These are phyloP conservation scores for Coemansia sp. DNA, from an alignment of 192 early-diverging fungal species.

Conservation along the genomic window DNA sequence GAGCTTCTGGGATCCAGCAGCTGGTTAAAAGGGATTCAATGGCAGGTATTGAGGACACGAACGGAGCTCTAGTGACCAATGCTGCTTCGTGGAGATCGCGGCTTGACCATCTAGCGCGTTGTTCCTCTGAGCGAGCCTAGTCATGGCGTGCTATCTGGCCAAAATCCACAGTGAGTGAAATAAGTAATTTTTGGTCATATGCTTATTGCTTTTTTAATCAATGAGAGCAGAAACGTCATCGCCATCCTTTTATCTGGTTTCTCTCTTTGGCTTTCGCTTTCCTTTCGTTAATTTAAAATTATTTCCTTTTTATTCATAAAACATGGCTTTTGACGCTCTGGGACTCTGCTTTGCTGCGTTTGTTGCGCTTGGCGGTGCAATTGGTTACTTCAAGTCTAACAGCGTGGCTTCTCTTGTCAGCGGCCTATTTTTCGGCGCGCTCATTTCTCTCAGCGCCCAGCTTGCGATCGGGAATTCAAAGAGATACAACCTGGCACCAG, in stretches of 20 bases:
- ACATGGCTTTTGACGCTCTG: slow-evolving; percentile 29
- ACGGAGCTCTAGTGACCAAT: not conserved
- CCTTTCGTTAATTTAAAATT: not conserved
- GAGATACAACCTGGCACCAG: slow-evolving; percentile 27
- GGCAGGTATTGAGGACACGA: not conserved
- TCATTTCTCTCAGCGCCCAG: slow-evolving; percentile 38
- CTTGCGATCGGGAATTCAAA: slow-evolving; percentile 23
- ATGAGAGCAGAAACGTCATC: not conserved
- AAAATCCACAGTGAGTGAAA: too few species aligned
- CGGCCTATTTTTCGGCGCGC: slow-evolving; percentile 42
- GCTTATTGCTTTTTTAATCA: too few species aligned
- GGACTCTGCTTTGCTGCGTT: slow-evolving; percentile 37
- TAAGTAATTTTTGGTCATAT: too few species aligned
- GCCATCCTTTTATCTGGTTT: not conserved
- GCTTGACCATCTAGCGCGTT: slow-evolving; percentile 2
- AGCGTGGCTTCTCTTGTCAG: slow-evolving; percentile 43
- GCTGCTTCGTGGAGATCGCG: slow-evolving; percentile 33
- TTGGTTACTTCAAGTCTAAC: slow-evolving; percentile 43
- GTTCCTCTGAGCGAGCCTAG: not conserved
- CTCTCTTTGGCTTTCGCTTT: not conserved
- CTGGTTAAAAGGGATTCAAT: not conserved
- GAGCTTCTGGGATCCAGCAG: slow-evolving; percentile 5
- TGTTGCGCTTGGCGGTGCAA: slow-evolving; percentile 38
- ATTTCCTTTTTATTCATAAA: not conserved
- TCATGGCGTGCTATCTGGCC: too few species aligned